Percentiles rank a stretch among this genome's conserved stretches.
phyloP scores from a whole-genome alignment of 352 stramenopile genomes.

The Globisporangium spiculum region DNA sequence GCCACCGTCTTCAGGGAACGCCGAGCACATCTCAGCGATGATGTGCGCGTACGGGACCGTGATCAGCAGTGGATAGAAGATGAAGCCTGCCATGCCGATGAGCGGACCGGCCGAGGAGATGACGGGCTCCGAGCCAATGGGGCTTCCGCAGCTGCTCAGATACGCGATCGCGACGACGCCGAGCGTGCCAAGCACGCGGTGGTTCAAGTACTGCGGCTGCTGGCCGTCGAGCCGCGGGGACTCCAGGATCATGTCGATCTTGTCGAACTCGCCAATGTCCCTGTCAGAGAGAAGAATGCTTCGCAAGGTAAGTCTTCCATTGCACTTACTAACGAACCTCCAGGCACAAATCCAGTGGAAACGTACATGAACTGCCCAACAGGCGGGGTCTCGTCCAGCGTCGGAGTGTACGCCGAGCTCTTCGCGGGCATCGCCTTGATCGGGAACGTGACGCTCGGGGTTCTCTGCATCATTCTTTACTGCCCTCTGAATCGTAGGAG shows the following conservation, averaged over 20 bases:
- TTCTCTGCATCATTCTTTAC: constrained; percentile 4
- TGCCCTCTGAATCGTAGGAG: background rate
- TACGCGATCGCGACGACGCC: constrained; percentile 50
- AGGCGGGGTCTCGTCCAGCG: constrained; percentile 13
- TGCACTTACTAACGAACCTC: background rate
- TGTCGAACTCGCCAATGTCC: constrained; percentile 22
- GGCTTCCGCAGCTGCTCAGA: constrained; percentile 43
- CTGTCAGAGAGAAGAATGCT: constrained; percentile 6
- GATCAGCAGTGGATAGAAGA: constrained; percentile 64
- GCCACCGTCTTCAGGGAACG: constrained; percentile 72
- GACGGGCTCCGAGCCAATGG: constrained; percentile 55
- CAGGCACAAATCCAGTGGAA: background rate
- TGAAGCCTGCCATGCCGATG: constrained; percentile 42
- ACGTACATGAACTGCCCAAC: constrained; percentile 17
- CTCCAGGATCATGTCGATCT: constrained; percentile 26
- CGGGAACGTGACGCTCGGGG: constrained; percentile 1
- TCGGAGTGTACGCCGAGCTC: constrained; percentile 9
- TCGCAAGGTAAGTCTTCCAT: background rate
- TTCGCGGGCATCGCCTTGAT: constrained; percentile 3
- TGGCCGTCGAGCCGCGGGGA: constrained; percentile 8
- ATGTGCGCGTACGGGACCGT: constrained; percentile 58
- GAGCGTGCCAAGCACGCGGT: constrained; percentile 28
- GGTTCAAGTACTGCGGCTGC: constrained; percentile 1
- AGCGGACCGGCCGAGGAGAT: constrained; percentile 53
- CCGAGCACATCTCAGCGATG: constrained; percentile 60